phyloP scores from a whole-genome alignment of 208 protist species.

The Acanthamoeba triangularis region DNA sequence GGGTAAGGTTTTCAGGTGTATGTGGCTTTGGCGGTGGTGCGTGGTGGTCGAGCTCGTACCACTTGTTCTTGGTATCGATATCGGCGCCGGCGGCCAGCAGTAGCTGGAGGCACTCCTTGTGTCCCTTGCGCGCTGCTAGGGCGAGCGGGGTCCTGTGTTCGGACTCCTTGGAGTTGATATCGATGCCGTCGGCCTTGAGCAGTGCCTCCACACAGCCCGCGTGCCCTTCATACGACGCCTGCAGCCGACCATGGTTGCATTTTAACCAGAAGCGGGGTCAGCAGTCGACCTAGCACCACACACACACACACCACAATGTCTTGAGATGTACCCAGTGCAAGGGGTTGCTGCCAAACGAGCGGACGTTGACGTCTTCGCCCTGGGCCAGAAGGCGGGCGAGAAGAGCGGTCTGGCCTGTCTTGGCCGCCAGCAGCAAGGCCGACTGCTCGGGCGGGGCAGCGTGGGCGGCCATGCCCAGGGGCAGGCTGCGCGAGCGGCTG shows the following conservation, averaged over 20 bases:
- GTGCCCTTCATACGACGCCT: constrained; percentile 31
- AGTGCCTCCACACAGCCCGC: constrained; percentile 17
- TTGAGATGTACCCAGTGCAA: constrained; percentile 15
- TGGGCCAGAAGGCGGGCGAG: constrained; percentile 9
- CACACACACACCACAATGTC: background rate
- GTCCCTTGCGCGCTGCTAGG: constrained; percentile 60
- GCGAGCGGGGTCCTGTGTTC: constrained; percentile 41
- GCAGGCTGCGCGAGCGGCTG: constrained; percentile 31
- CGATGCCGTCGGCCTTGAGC: constrained; percentile 35
- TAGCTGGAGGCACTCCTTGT: constrained; percentile 23
- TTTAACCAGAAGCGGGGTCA: too few relatives aligned
- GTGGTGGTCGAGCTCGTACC: background rate
- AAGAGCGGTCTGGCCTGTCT: background rate
- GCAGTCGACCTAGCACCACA: background rate
- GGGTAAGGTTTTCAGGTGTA: too few relatives aligned
- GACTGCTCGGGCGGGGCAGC: constrained; percentile 23
- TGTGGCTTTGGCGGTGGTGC: background rate
- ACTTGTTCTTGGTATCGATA: constrained; percentile 59
- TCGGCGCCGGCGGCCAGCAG: constrained; percentile 45
- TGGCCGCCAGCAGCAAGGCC: constrained; percentile 16
- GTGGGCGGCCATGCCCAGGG: background rate
- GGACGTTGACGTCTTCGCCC: constrained; percentile 3
- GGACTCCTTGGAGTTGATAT: constrained; percentile 17
- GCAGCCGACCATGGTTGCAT: background rate
- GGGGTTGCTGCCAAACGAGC: constrained; percentile 36